These are phyloP conservation scores for Allantophomopsis cytisporea DNA, from an alignment of 2,329 filamentous ascomycete genomes.

Conservation along the genomic window DNA sequence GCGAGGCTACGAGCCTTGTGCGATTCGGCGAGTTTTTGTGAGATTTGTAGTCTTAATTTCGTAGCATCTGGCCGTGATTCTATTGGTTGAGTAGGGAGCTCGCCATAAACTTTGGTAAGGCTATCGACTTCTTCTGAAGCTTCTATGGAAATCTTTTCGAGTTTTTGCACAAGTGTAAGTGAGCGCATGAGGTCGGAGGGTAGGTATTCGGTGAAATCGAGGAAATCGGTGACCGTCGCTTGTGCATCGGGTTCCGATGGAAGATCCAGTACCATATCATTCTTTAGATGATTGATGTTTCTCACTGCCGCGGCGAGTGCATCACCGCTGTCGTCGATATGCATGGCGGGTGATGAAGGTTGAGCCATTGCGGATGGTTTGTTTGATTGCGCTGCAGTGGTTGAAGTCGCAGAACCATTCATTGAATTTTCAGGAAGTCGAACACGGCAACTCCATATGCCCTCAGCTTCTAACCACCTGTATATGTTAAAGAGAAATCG, in stretches of 20 bases:
- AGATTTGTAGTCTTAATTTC: slow-evolving; percentile 44
- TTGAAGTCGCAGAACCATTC: too few relatives aligned
- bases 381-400: too few relatives aligned
- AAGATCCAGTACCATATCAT: slow-evolving; percentile 8
- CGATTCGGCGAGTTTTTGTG: slow-evolving; percentile 37
- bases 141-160: slow-evolving; percentile 43
- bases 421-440: too few relatives aligned
- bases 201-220: slow-evolving; percentile 56
- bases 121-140: slow-evolving; percentile 40
- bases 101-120: slow-evolving; percentile 41
- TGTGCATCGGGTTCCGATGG: slow-evolving; percentile 50
- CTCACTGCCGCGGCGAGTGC: too few relatives aligned
- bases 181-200: slow-evolving; percentile 54
- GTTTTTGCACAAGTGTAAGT: slow-evolving; percentile 49
- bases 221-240: slow-evolving; percentile 53
- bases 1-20: slow-evolving; percentile 42
- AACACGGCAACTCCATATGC: too few relatives aligned
- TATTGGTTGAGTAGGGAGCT: slow-evolving; percentile 32
- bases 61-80: slow-evolving; percentile 33
- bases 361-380: too few relatives aligned
- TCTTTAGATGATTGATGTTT: too few relatives aligned
- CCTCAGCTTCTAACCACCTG: too few relatives aligned
- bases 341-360: too few relatives aligned
- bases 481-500: too few relatives aligned
- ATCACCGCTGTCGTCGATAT: too few relatives aligned